Evolutionary conservation across 805 yeast species (phyloP), one percentile per base, ranked within the genome.

Genomic region (Tetrapisispora phaffii): DNA sequence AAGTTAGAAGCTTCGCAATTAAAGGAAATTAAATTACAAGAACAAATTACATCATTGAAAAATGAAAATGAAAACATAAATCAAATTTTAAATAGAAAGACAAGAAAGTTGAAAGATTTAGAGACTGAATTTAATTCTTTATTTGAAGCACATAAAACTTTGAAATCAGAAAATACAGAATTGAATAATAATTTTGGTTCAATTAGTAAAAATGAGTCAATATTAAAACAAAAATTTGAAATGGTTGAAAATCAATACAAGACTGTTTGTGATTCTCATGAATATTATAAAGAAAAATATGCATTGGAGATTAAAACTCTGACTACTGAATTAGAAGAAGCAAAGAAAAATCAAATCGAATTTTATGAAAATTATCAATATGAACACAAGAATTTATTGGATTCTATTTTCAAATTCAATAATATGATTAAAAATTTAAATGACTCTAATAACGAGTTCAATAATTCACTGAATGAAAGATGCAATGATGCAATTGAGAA

Each of bases 61-160:
- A 89, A 83, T 59, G 90, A 86, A 55, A 81, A 81, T 53, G 88
- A 84, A 50, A 81, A 81, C 68, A 70, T 82, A 36, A 80, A 75
- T 54, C 78, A 87, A 1, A 65, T 84, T 50, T 64, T 85, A 47
- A 77, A 74, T 49, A 68, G 94, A 43, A 83, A 84, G 55, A 87
- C 83, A 54, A 71, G 90, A 45, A 69, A 86, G 45, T 74, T 85
- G 22, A 54, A 67, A 28, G 93, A 84, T 53, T 64, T 84, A 52
- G 41, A 45, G 24, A 16, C 34, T 3, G 44, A 46, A 24, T 40
- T 45, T 17, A 28, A 16, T 31, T 32, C 21, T 10, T 34, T 46
- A 21, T 42, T 39, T 21, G 19, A 22, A 19, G 22, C 28, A 4
- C n/a, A 40, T n/a, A 34, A 42, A n/a, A 2, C 16, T 19, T 39